Conservation (phyloP, 202 grass and related monocot genomes). For the Dendrocalamus latiflorus region DNA sequence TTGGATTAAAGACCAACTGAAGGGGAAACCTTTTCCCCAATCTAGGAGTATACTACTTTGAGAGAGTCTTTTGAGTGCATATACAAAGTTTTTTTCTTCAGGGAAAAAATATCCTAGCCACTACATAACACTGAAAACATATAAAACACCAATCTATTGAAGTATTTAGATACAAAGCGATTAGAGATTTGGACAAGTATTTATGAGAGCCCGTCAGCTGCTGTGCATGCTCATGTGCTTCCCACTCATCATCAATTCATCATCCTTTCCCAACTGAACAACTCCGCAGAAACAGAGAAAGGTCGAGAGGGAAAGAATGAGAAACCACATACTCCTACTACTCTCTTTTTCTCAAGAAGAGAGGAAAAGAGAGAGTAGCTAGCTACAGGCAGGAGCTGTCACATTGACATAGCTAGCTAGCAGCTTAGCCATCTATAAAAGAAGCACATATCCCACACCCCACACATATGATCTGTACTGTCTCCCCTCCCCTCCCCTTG, state of each 20-base stretch:
- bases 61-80: neutral
- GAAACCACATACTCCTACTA: too few relatives aligned
- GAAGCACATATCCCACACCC: constrained; percentile 31
- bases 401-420: neutral
- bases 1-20: constrained; percentile 17
- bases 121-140: neutral
- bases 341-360: neutral
- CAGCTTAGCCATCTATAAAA: constrained; percentile 42
- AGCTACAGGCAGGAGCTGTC: neutral
- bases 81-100: neutral
- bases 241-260: constrained; percentile 34
- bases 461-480: constrained; percentile 28
- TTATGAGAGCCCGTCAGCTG: constrained; percentile 45
- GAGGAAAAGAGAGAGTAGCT: neutral
- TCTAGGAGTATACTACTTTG: neutral
- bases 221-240: constrained; percentile 46
- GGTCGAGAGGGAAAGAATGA: too few relatives aligned
- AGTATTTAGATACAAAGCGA: neutral
- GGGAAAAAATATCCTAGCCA: neutral
- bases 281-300: neutral
- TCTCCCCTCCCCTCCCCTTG: neutral
- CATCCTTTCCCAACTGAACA: constrained; percentile 37
- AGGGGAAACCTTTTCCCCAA: constrained; percentile 29
- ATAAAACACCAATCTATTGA: neutral
- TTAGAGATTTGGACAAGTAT: constrained; percentile 28